A percentile compares a stretch with the other conserved stretches of the same genome.
phyloP scores from a whole-genome alignment of 2,329 filamentous ascomycete genomes.

The Septoria petroselini region DNA sequence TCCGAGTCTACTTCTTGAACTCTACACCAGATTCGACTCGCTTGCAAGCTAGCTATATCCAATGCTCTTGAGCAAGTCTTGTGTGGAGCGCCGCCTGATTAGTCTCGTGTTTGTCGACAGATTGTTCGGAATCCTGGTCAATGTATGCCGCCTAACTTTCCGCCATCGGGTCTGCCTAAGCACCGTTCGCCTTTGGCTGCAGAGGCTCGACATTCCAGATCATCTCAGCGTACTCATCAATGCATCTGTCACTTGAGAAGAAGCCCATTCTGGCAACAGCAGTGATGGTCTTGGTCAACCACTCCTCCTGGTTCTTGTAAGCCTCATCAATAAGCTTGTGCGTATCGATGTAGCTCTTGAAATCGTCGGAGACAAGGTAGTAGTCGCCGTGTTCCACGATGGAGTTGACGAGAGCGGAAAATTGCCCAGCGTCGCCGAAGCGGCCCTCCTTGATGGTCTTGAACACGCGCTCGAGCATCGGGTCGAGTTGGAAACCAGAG shows the following conservation, averaged over 20 bases:
- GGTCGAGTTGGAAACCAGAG: constrained; percentile 72
- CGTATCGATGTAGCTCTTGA: constrained; percentile 89
- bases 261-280: constrained; percentile 91
- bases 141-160: background rate
- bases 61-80: no score
- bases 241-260: constrained; percentile 92
- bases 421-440: constrained; percentile 77
- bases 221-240: constrained; percentile 92
- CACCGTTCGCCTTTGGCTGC: constrained; percentile 17
- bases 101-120: no score
- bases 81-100: no score
- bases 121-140: no score
- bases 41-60: no score
- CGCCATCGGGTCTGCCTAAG: background rate
- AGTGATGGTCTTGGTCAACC: constrained; percentile 85
- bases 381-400: constrained; percentile 94
- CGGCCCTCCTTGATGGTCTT: constrained; percentile 72
- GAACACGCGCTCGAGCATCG: constrained; percentile 77
- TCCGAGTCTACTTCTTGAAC: no score
- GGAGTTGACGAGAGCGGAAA: constrained; percentile 76
- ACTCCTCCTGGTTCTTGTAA: constrained; percentile 87
- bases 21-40: no score
- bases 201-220: constrained; percentile 97
- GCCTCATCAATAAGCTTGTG: constrained; percentile 87
- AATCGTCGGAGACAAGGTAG: constrained; percentile 96